Evolutionary conservation across 106 monocot species (phyloP), one percentile per base, ranked within the genome.

Genomic region (Vanilla planifolia): DNA sequence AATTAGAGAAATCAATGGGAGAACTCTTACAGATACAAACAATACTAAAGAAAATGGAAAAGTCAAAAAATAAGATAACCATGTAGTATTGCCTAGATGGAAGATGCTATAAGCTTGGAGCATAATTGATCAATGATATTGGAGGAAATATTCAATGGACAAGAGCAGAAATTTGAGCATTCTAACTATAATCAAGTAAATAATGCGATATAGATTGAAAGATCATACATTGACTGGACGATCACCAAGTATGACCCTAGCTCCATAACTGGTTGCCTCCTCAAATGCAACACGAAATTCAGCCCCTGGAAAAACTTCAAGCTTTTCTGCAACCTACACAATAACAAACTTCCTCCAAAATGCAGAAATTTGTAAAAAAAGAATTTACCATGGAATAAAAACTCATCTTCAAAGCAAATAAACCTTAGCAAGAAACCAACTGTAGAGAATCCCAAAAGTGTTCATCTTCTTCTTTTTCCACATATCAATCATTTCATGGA

Each of bases 271-370:
- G 60, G 43, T 73, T 67, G 96, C 87, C 78, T 84, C 84, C 66
- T 96, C 86, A 77, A 59, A 96, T 68, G 96, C 96, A 52, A 96
- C 96, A 69, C 90, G 89, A 60, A 96, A 96, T 71, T 96, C 96
- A 59, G 90, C 59, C 35, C 96, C 96, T 70, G 96, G 96, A 50
- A 96, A 68, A 53, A 88, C 79, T 33, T 96, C 90, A 43, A 96
- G 83, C 64, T 72, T 63, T 33, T 73, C 73, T 43, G 96, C 90
- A 74, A 96, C 69, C 96, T 96, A 39, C 60, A 51, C 28, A 35
- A 60, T 13, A n/a, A 6, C 33, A 14, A 43, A 24, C 30, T 20
- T 57, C 51, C 63, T 39, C 32, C 55, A 16, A 52, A 27, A 11
- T 16, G 1, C 48, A 33, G 20, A 34, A 35, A 35, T 57, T 57